These are phyloP conservation scores for Vaucheria bursata DNA, from an alignment of 352 stramenopile species.

Conservation along the genomic window DNA sequence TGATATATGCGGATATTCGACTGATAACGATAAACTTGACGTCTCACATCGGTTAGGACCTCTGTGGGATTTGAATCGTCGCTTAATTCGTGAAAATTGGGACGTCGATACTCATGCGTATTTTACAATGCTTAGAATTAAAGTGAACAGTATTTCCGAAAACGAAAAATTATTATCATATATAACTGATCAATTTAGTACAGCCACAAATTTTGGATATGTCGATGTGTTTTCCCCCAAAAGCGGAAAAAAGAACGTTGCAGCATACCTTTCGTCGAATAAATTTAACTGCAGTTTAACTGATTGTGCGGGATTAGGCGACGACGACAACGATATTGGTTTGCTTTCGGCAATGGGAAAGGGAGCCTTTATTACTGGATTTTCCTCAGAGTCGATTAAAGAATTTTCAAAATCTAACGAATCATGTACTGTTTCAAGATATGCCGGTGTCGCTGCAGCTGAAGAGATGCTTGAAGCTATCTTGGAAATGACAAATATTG, in stretches of 20 bases:
- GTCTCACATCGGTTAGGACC: slow-evolving; percentile 15
- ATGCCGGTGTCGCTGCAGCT: slow-evolving; percentile 17
- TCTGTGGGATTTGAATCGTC: slow-evolving; percentile 38
- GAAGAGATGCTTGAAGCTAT: slow-evolving; percentile 42
- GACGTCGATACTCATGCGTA: slow-evolving; percentile 33
- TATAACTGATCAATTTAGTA: slow-evolving; percentile 12
- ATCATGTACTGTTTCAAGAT: slow-evolving; percentile 19
- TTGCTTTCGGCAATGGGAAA: slow-evolving; percentile 33
- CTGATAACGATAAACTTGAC: slow-evolving; percentile 13
- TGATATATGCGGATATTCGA: slow-evolving; percentile 16
- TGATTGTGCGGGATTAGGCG: slow-evolving; percentile 35
- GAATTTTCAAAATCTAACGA: too few species aligned
- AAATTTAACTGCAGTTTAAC: slow-evolving; percentile 5
- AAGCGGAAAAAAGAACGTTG: slow-evolving; percentile 40
- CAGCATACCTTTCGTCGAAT: slow-evolving; percentile 2
- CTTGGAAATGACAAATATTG: background rate
- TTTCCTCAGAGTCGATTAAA: slow-evolving; percentile 43
- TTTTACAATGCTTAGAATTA: slow-evolving; percentile 34
- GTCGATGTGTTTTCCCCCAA: slow-evolving; percentile 25
- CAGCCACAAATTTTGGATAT: slow-evolving; percentile 41
- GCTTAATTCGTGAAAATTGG: slow-evolving; percentile 16
- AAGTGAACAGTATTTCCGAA: background rate
- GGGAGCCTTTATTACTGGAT: slow-evolving; percentile 33
- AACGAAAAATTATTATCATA: slow-evolving; percentile 9
- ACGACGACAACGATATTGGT: slow-evolving; percentile 43